Conservation (phyloP, 1,139 yeast genomes). For the Pichia sp. region DNA sequence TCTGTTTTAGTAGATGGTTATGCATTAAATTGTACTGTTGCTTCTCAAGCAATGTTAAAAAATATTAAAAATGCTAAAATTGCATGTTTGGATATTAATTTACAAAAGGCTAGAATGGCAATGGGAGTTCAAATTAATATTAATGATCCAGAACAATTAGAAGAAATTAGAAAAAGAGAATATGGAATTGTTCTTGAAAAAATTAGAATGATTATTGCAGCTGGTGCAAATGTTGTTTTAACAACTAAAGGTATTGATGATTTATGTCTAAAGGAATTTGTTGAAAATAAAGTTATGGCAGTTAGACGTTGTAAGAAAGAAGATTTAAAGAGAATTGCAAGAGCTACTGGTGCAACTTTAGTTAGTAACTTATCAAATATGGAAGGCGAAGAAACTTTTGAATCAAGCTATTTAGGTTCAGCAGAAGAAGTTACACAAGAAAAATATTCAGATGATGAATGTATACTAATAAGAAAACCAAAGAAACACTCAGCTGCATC, state of each 20-base stretch:
- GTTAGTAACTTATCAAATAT: conserved; percentile 82
- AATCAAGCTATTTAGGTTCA: conserved; percentile 73
- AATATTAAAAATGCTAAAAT: conserved; percentile 68
- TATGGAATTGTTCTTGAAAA: conserved; percentile 86
- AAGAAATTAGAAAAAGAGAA: conserved; percentile 91
- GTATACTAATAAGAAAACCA: conserved; percentile 90
- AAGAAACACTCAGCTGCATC: conserved; percentile 90
- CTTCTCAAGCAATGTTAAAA: conserved; percentile 94
- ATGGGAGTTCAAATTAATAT: conserved; percentile 97
- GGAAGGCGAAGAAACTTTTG: conserved; percentile 97
- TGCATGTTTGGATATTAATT: conserved; percentile 88
- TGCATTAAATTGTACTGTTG: conserved; percentile 95
- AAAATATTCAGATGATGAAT: conserved; percentile 92
- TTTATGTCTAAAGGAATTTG: conserved; percentile 88
- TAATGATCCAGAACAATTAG: conserved; percentile 88
- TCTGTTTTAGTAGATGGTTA: conserved; percentile 86
- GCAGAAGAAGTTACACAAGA: conserved; percentile 94
- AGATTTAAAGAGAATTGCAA: conserved; percentile 91
- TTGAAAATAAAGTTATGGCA: conserved; percentile 94
- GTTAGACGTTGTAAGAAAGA: conserved; percentile 97
- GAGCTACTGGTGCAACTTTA: conserved; percentile 96
- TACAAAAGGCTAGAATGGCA: conserved; percentile 96
- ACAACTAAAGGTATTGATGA: conserved; percentile 99
- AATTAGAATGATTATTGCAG: conserved; percentile 73
- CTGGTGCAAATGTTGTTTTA: conserved; percentile 95